Evolutionary conservation across 164 flowering plant species (phyloP).

Genomic region (Dillenia turbinata): DNA sequence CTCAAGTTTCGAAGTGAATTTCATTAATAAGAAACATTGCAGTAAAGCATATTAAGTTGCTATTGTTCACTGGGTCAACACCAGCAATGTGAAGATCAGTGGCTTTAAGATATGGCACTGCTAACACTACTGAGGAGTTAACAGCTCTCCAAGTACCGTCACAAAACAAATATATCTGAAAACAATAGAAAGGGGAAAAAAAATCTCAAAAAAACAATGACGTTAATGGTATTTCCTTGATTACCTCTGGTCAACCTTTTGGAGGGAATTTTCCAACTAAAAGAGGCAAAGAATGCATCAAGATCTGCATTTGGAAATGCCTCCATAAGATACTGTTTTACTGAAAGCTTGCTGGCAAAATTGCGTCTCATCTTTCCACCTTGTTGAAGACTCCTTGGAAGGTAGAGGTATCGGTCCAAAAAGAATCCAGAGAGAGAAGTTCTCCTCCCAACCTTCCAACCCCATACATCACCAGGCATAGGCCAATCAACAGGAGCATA

Average conservation of each 20-base stretch:
- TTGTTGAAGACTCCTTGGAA: constrained; percentile 34
- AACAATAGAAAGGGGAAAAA: no score
- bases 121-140: no score
- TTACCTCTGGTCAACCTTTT: constrained; percentile 4
- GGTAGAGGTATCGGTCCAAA: constrained; percentile 61
- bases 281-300: constrained; percentile 61
- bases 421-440: constrained; percentile 33
- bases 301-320: constrained; percentile 53
- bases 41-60: no score
- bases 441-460: constrained; percentile 75
- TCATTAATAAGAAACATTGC: no score
- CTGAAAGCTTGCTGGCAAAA: constrained; percentile 59
- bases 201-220: no score
- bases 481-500: constrained; percentile 90
- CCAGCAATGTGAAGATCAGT: no score
- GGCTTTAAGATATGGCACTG: no score
- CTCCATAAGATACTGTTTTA: constrained; percentile 33
- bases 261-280: constrained; percentile 66
- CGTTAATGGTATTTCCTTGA: no score
- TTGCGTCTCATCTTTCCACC: constrained; percentile 4
- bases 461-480: constrained; percentile 70
- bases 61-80: no score
- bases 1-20: no score
- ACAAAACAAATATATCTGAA: no score
- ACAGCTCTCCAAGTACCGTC: no score